Evolutionary conservation across 306 rosid species (phyloP).

Genomic region (Luffa aegyptiaca): DNA sequence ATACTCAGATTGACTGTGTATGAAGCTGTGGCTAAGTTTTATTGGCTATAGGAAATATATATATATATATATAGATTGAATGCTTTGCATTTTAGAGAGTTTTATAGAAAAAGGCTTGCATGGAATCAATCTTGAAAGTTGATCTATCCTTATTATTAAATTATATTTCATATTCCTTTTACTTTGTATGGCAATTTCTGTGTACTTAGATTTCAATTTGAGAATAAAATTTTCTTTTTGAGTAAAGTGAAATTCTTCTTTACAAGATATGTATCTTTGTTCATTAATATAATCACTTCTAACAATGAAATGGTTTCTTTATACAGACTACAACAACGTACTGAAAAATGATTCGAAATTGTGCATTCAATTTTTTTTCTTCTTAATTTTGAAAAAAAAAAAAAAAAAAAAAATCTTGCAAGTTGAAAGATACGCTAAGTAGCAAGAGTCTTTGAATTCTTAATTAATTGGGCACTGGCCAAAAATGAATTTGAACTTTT

Average conservation of each 20-base stretch:
- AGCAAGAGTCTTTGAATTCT: too few species aligned
- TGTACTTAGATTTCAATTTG: not conserved
- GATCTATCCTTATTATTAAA: not conserved
- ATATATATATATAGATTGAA: not conserved
- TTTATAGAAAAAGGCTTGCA: not conserved
- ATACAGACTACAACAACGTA: not conserved
- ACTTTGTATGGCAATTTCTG: not conserved
- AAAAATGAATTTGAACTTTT: too few species aligned
- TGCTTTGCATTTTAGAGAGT: not conserved
- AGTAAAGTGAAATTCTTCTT: not conserved
- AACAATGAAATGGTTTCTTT: conserved; percentile 11
- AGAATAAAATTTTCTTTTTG: not conserved
- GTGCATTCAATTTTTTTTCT: too few species aligned
- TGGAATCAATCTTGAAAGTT: not conserved
- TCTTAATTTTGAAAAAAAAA: too few species aligned
- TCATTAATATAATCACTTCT: not conserved
- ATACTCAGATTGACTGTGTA: too few species aligned
- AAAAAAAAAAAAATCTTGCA: too few species aligned
- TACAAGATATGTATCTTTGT: not conserved
- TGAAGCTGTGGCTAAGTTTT: not conserved
- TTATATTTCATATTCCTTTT: not conserved
- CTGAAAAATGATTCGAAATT: too few species aligned
- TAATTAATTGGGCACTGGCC: too few species aligned
- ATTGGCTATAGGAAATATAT: not conserved
- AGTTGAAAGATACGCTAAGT: too few species aligned